Conservation (phyloP, 2,329 filamentous ascomycete species). For the Diaporthe ampelina region DNA sequence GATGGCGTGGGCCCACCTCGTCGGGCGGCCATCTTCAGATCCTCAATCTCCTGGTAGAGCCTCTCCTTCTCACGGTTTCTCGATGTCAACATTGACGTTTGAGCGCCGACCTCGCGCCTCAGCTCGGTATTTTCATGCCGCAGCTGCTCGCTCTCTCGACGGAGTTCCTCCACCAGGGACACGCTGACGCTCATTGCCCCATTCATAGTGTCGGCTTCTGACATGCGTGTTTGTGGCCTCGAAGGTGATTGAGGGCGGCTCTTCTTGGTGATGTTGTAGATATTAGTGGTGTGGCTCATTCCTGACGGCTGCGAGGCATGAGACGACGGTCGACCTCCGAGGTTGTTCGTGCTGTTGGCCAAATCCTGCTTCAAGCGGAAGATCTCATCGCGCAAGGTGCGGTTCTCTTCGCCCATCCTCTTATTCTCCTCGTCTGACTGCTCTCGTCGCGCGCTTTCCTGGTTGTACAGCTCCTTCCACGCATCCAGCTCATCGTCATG, state of each 20-base stretch:
- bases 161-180: constrained; percentile 82
- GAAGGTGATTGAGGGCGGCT: constrained; percentile 61
- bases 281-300: constrained; percentile 73
- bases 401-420: constrained; percentile 84
- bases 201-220: constrained; percentile 65
- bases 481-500: constrained; percentile 58
- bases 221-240: constrained; percentile 64
- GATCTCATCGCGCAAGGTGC: constrained; percentile 85
- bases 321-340: constrained; percentile 42
- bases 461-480: constrained; percentile 74
- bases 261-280: constrained; percentile 75
- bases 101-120: constrained; percentile 91
- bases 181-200: constrained; percentile 65
- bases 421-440: constrained; percentile 92
- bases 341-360: constrained; percentile 47
- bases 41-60: constrained; percentile 96
- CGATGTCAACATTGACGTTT: constrained; percentile 97
- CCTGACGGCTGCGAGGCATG: constrained; percentile 44
- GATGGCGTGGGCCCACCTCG: constrained; percentile 74
- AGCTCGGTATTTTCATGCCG: constrained; percentile 94
- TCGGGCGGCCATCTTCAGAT: constrained; percentile 89
- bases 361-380: constrained; percentile 77
- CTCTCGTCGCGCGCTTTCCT: constrained; percentile 89
- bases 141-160: constrained; percentile 78
- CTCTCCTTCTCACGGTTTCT: constrained; percentile 95